Conservation (phyloP, 257 asterid genomes). For the Ocimum tenuiflorum region DNA sequence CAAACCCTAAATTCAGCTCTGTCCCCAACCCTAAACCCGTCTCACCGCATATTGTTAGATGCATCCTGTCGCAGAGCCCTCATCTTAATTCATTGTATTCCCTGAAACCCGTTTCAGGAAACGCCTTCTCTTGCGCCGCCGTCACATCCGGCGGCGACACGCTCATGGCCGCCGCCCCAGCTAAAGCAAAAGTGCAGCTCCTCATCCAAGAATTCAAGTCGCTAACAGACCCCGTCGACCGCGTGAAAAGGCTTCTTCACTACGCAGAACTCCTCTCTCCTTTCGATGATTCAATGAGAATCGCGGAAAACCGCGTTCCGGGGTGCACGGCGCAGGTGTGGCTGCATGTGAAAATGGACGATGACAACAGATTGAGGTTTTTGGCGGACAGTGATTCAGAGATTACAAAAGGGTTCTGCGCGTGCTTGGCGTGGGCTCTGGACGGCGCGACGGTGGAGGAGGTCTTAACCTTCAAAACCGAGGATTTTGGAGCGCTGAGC, state of each 20-base stretch:
- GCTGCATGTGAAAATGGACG: slow-evolving; percentile 49
- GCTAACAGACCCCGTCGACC: slow-evolving; percentile 56
- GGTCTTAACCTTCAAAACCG: slow-evolving; percentile 61
- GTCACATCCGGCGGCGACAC: slow-evolving; percentile 27
- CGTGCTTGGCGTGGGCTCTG: slow-evolving; percentile 76
- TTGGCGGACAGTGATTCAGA: slow-evolving; percentile 78
- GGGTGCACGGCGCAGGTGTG: slow-evolving; percentile 96
- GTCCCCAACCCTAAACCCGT: slow-evolving; percentile 26
- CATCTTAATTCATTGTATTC: slow-evolving; percentile 17
- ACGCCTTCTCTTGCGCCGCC: slow-evolving; percentile 42
- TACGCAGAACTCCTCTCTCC: slow-evolving; percentile 48
- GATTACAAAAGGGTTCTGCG: slow-evolving; percentile 81
- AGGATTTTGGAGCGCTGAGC: slow-evolving; percentile 60
- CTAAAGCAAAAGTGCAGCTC: slow-evolving; percentile 40
- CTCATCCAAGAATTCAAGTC: slow-evolving; percentile 51
- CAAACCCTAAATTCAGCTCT: slow-evolving; percentile 24
- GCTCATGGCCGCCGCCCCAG: slow-evolving; percentile 21
- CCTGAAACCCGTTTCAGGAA: slow-evolving; percentile 23
- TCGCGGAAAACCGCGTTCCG: slow-evolving; percentile 51
- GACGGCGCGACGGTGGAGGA: slow-evolving; percentile 67
- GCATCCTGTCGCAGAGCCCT: slow-evolving; percentile 28
- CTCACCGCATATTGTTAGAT: slow-evolving; percentile 24
- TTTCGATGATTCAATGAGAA: slow-evolving; percentile 38
- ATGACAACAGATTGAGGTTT: slow-evolving; percentile 39
- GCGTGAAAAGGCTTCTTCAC: slow-evolving; percentile 61